phyloP scores from a whole-genome alignment of 176 grass and related monocot genomes.

The Saccharum spontaneum region DNA sequence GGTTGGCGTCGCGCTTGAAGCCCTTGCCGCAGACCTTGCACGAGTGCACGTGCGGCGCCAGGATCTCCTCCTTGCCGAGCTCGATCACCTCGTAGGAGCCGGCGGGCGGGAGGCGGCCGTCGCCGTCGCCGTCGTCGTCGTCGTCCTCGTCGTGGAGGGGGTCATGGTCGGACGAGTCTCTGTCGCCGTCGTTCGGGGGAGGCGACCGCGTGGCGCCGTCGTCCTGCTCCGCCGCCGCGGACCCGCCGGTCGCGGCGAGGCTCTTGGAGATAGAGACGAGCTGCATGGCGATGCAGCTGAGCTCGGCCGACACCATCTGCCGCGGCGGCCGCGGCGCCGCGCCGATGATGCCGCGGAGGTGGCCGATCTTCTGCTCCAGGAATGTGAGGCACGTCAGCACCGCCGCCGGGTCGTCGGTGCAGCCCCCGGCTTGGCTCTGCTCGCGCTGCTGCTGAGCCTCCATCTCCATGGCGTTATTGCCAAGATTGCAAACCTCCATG shows the following conservation, averaged over 20 bases:
- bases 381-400: slow-evolving; percentile 63
- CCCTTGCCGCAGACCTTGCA: slow-evolving; percentile 94
- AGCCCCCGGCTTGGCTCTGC: neutral
- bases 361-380: slow-evolving; percentile 71
- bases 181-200: neutral
- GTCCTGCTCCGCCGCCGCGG: neutral
- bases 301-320: slow-evolving; percentile 72
- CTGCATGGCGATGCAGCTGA: slow-evolving; percentile 72
- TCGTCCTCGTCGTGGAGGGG: neutral
- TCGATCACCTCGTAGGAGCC: slow-evolving; percentile 67
- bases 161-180: slow-evolving; percentile 26
- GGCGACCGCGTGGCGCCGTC: neutral
- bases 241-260: slow-evolving; percentile 27
- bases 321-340: slow-evolving; percentile 40
- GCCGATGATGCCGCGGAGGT: slow-evolving; percentile 56
- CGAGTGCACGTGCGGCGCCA: slow-evolving; percentile 76
- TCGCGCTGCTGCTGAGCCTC: neutral
- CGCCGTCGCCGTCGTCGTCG: neutral
- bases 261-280: slow-evolving; percentile 57
- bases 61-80: slow-evolving; percentile 73
- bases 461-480: neutral
- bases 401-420: slow-evolving; percentile 17
- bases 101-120: neutral
- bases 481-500: slow-evolving; percentile 16
- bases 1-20: slow-evolving; percentile 99